Conservation (phyloP, 1,284 basidiomycete genomes). For the Fistulinella cinereoalba region DNA sequence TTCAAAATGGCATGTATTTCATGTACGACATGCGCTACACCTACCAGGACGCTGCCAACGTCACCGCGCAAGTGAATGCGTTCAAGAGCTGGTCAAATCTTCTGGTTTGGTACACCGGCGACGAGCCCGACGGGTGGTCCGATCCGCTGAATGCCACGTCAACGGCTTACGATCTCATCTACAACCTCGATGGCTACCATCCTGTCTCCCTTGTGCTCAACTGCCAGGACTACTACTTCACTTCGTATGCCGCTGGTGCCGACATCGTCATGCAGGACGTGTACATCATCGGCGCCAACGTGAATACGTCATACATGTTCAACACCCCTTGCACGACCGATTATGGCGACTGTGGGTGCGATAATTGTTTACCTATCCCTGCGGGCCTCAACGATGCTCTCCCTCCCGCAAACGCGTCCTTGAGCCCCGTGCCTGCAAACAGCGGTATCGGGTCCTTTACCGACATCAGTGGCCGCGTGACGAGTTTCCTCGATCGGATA, state of each 20-base stretch:
- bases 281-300: conserved; percentile 67
- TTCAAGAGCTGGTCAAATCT: conserved; percentile 67
- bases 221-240: conserved; percentile 69
- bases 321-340: conserved; percentile 56
- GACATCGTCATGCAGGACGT: conserved; percentile 61
- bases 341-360: conserved; percentile 71
- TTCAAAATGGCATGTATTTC: conserved; percentile 65
- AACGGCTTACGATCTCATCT: conserved; percentile 59
- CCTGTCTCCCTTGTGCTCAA: conserved; percentile 77
- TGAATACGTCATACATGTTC: conserved; percentile 58
- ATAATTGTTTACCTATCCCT: conserved; percentile 46
- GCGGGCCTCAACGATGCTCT: conserved; percentile 27
- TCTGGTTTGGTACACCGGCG: conserved; percentile 73
- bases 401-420: conserved; percentile 27
- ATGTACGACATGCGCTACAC: conserved; percentile 76
- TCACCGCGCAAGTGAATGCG: conserved; percentile 62
- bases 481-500: conserved; percentile 55
- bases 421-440: conserved; percentile 21
- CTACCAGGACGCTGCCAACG: conserved; percentile 58
- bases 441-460: conserved; percentile 38
- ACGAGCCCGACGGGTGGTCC: conserved; percentile 70
- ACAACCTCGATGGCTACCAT: conserved; percentile 70
- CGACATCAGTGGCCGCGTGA: conserved; percentile 61
- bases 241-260: conserved; percentile 54
- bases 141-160: conserved; percentile 64